Evolutionary conservation across 2,329 filamentous ascomycete species (phyloP), one percentile per base, ranked within the genome.

Genomic region (Botrytis galanthina): DNA sequence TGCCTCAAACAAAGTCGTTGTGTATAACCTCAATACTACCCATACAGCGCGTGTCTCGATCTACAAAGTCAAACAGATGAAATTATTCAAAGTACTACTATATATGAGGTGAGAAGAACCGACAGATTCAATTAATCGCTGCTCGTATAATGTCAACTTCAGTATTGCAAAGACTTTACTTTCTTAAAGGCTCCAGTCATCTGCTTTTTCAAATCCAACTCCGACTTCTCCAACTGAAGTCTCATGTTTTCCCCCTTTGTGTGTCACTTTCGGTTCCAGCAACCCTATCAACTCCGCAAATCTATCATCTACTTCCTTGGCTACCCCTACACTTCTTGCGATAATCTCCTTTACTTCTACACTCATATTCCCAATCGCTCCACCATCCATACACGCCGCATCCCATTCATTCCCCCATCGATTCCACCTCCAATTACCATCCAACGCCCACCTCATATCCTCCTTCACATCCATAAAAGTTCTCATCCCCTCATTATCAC

Each of bases 1-100:
- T n/a, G 14, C 6, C 0, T n/a, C 5, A 7, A 4, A n/a, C 48
- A 6, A 7, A n/a, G 4, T 14, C 26, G 2, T 16, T 16, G 10
- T 51, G 12, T 14, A n/a, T n/a, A 12, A 7, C 2, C 48, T n/a
- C 48, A 6, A n/a, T 51, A 51, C 48, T n/a, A n/a, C 5, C 10
- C 12, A n/a, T n/a, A 12, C 12, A n/a, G 10, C 22, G 12, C 26
- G 26, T n/a, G 4, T 2, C 26, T 51, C 5, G 14, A 14, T 16
- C 3, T 51, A 16, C 4, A 51, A n/a, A n/a, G 48, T 51, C 48
- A 44, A 20, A 44, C 7, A 44, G 18, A 44, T 44, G 16, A 44
- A 20, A 44, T 44, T 44, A 51, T 16, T 3, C 26, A 12, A 51
- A 16, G 48, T n/a, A 3, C 48, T n/a, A 12, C 12, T 26, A 16